Evolutionary conservation across 805 yeast species (phyloP).

Genomic region (Zygosaccharomyces rouxii): DNA sequence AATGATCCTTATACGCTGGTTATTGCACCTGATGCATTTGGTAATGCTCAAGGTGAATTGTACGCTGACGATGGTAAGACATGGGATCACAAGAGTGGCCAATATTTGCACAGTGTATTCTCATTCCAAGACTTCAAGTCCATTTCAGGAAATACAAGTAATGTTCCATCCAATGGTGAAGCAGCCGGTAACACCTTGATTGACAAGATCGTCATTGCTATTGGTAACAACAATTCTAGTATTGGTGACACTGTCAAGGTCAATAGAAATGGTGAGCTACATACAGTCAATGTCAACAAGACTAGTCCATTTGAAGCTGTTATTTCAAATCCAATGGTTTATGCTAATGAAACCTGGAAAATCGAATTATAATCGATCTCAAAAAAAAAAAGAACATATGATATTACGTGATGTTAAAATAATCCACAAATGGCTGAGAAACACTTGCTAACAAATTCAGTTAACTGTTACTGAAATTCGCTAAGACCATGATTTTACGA

Average conservation of each 20-base stretch:
- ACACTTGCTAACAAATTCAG: neutral
- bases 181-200: conserved; percentile 39
- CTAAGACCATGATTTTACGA: too few species aligned
- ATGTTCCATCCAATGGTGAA: conserved; percentile 23
- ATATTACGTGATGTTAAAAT: neutral
- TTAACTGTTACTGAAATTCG: too few species aligned
- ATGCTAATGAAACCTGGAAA: conserved; percentile 46
- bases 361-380: conserved; percentile 28
- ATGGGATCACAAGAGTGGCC: conserved; percentile 50
- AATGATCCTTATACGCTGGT: conserved; percentile 77
- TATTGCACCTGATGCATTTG: conserved; percentile 49
- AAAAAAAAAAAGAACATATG: neutral
- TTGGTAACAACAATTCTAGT: conserved; percentile 20
- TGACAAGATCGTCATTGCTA: conserved; percentile 54
- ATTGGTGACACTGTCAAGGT: conserved; percentile 26
- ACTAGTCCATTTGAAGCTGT: conserved; percentile 18
- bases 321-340: conserved; percentile 49
- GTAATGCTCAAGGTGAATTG: conserved; percentile 53
- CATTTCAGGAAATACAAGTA: conserved; percentile 30
- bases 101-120: conserved; percentile 44
- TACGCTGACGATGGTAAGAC: conserved; percentile 87
- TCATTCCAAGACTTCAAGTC: conserved; percentile 31
- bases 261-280: conserved; percentile 36
- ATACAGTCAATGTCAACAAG: conserved; percentile 34
- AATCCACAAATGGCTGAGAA: neutral